Conservation (phyloP, 202 grass and related monocot genomes). For the Panicum hallii region DNA sequence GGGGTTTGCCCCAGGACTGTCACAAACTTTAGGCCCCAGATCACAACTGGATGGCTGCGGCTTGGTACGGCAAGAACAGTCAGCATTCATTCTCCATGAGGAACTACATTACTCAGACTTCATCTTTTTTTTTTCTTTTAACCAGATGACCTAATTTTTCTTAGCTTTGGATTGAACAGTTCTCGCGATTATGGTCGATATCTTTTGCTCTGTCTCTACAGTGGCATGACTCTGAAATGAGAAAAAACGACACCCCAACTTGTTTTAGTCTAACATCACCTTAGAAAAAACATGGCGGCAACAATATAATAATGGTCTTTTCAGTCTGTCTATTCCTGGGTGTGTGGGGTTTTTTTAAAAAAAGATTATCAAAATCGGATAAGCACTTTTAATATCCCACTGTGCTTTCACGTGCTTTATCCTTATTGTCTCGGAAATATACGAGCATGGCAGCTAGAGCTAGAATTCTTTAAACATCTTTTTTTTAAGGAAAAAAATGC, state of each 20-base stretch:
- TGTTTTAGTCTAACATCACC: conserved; percentile 3
- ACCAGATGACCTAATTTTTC: not conserved
- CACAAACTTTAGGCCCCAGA: conserved; percentile 45
- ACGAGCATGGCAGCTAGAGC: not conserved
- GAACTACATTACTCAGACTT: conserved; percentile 1
- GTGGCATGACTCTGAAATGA: not conserved
- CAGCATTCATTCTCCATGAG: conserved; percentile 36
- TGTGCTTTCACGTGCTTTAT: conserved; percentile 37
- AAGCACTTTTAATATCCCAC: not conserved
- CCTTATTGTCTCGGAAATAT: not conserved
- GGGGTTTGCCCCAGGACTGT: conserved; percentile 37
- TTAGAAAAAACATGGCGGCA: not conserved
- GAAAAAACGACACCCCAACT: not conserved
- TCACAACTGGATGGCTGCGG: conserved; percentile 44
- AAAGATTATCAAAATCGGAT: conserved; percentile 2
- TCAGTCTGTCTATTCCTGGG: not conserved
- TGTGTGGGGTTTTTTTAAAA: not conserved
- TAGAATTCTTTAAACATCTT: too few relatives aligned
- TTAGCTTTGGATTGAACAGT: not conserved
- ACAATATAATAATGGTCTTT: not conserved
- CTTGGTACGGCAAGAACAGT: conserved; percentile 30
- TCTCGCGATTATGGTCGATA: not conserved
- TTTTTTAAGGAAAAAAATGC: not conserved
- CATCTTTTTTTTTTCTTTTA: not conserved
- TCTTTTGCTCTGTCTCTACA: conserved; percentile 6